Evolutionary conservation across 2,329 filamentous ascomycete genomes (phyloP).

Genomic region (Claviceps monticola): DNA sequence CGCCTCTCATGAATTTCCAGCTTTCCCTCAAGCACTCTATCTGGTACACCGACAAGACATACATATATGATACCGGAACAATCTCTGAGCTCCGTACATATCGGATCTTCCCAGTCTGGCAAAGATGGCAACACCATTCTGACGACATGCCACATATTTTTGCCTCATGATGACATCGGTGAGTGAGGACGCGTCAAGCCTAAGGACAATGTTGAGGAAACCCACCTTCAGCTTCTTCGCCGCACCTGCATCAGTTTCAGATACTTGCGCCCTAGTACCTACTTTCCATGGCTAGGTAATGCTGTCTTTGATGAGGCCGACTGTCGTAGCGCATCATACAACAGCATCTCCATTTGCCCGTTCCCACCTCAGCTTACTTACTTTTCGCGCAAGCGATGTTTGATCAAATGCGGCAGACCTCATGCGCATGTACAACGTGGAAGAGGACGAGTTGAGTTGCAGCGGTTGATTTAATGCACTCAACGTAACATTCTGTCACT

Average conservation of each 20-base stretch:
- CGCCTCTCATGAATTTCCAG: no score
- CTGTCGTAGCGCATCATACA: neutral
- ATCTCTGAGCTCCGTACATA: neutral
- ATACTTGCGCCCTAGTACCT: conserved; percentile 8
- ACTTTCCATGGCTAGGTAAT: conserved; percentile 9
- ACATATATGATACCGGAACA: no score
- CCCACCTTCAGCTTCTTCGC: conserved; percentile 19
- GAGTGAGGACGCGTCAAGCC: conserved; percentile 15
- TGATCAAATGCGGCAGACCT: neutral
- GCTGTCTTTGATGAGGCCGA: conserved; percentile 9
- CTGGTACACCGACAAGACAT: no score
- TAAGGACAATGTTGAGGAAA: conserved; percentile 14
- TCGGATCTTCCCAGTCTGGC: neutral
- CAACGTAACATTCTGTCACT: neutral
- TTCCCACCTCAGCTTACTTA: conserved; percentile 18
- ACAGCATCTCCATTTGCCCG: conserved; percentile 10
- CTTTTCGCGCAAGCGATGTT: conserved; percentile 17
- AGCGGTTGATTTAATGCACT: neutral
- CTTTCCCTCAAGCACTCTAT: no score
- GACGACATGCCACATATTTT: conserved; percentile 17
- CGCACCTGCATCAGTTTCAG: conserved; percentile 9
- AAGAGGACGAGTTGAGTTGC: neutral
- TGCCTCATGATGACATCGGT: conserved; percentile 16
- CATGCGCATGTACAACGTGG: neutral
- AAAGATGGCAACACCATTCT: conserved; percentile 17